A percentile compares a stretch with the other conserved stretches of the same genome.
Conservation (phyloP, 495 filamentous ascomycete species). For the Aspergillus biplanus region DNA sequence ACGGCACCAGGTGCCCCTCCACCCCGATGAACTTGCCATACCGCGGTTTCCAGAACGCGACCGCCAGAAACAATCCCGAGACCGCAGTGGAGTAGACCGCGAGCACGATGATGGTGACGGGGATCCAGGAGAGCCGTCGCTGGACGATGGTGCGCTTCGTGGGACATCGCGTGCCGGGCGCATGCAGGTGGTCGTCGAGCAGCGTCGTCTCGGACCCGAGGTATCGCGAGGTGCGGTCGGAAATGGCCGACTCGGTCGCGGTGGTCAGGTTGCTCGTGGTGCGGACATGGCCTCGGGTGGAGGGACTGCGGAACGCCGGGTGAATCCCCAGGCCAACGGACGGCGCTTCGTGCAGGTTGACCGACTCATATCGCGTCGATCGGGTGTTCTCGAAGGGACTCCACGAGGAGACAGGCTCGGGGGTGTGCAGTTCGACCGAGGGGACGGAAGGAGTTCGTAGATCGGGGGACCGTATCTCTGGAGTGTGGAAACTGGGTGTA, state of each 20-base stretch:
- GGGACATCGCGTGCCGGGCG: slow-evolving; percentile 2
- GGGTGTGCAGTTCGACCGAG: background rate
- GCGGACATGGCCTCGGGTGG: background rate
- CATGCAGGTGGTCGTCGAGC: slow-evolving; percentile 1
- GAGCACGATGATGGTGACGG: slow-evolving; percentile 58
- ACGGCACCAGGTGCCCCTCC: slow-evolving; percentile 50
- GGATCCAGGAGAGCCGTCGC: slow-evolving; percentile 58
- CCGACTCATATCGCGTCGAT: background rate
- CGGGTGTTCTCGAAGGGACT: background rate
- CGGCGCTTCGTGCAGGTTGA: background rate
- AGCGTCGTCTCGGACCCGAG: slow-evolving; percentile 5
- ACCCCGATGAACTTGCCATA: slow-evolving; percentile 59
- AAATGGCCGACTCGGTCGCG: background rate
- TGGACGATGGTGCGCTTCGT: slow-evolving; percentile 28
- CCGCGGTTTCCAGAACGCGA: slow-evolving; percentile 60
- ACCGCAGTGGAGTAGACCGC: slow-evolving; percentile 69
- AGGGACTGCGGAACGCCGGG: background rate
- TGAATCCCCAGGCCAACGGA: slow-evolving; percentile 14
- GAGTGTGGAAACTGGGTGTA: too few relatives aligned
- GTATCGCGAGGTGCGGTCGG: slow-evolving; percentile 6
- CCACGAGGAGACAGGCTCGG: background rate
- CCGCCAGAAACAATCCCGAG: slow-evolving; percentile 64
- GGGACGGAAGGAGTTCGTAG: too few relatives aligned
- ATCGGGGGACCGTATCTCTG: too few relatives aligned
- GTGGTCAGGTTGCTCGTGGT: slow-evolving; percentile 7